Base-by-base conservation (phyloP, 2,329 filamentous ascomycete species). In the Colletotrichum paranaense region DNA sequence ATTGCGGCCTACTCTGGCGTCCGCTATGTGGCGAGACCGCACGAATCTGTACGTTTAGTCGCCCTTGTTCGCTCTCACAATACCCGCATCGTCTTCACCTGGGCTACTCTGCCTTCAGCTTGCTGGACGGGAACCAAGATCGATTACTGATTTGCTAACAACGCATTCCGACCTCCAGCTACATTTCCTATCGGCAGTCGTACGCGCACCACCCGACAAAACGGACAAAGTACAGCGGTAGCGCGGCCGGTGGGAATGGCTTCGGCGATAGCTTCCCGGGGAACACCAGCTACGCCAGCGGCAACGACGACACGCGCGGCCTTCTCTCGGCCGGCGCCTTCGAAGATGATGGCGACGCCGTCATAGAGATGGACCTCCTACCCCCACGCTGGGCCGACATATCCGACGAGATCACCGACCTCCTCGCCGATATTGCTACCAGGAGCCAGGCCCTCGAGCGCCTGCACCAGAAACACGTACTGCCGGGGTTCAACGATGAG, bases 181-280 rank as follows among this genome's bases (percentile, higher is more conserved):
- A 97, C 84, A 97, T 99, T 82, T 98, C 97, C 84, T 99, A 98
- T 88, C 95, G 97, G 80, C 97, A 99, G 87, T 98, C 96, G 79
- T 98, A 98, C 85, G 92, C 95, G 79, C 97, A 98, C 84, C 95
- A 98, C 82, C 97, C 97, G 67, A 90, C 92, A 74, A 95, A 97
- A 85, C 95, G 95, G 85, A 91, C 92, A 77, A 92, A 92, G 79
- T 93, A 93, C 85, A 86, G 88, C 73, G 83, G 82, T 64, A 79
- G 81, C 74, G 77, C 80, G 26, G 84, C 89, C 69, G 83, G 87
- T 78, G 81, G 86, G 77, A 88, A 90, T 86, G 89, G 88, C 83
- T 91, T 91, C 81, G 87, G 87, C 75, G 90, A 92, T 76, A 82
- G 85, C 75, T 89, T 90, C 78, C 87, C 89, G 81, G 89, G 72